A percentile compares a stretch with the other conserved stretches of the same genome.
Conservation (phyloP, 768 basidiomycete genomes). For the Lepiota subincarnata region DNA sequence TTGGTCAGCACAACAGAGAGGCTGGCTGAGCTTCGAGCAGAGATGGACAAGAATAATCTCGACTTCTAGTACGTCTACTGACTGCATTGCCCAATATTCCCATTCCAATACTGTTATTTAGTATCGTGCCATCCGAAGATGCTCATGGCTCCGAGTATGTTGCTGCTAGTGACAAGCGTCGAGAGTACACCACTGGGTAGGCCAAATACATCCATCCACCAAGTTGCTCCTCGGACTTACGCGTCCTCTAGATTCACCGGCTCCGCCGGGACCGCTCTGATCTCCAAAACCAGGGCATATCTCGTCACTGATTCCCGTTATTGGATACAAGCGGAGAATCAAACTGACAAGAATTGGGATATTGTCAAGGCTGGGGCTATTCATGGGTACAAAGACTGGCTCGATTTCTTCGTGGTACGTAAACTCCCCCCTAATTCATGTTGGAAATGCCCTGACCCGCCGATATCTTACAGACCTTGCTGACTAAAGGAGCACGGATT, state of each 20-base stretch:
- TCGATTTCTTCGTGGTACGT: slow-evolving; percentile 45
- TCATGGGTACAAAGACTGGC: slow-evolving; percentile 74
- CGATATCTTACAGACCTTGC: slow-evolving; percentile 20
- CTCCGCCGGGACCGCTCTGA: slow-evolving; percentile 66
- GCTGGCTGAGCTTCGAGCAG: slow-evolving; percentile 55
- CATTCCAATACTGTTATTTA: slow-evolving; percentile 23
- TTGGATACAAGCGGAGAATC: slow-evolving; percentile 71
- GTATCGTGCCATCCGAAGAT: slow-evolving; percentile 75
- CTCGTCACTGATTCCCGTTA: slow-evolving; percentile 80
- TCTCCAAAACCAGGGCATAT: slow-evolving; percentile 65
- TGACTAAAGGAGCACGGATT: slow-evolving; percentile 47
- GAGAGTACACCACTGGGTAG: slow-evolving; percentile 75
- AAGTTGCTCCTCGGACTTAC: slow-evolving; percentile 4
- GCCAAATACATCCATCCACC: slow-evolving; percentile 23
- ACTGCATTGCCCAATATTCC: slow-evolving; percentile 1
- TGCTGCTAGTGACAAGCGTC: slow-evolving; percentile 67
- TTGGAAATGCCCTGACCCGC: too few species aligned
- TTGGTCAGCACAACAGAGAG: slow-evolving; percentile 41
- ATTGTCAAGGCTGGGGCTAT: slow-evolving; percentile 53
- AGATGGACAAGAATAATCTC: slow-evolving; percentile 64
- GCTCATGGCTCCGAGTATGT: slow-evolving; percentile 85
- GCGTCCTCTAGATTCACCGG: slow-evolving; percentile 23
- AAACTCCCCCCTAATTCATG: background rate
- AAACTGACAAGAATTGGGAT: slow-evolving; percentile 73
- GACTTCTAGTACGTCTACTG: slow-evolving; percentile 66